These are phyloP conservation scores for Pseudopithomyces chartarum DNA, from an alignment of 2,329 filamentous ascomycete genomes.

Conservation along the genomic window DNA sequence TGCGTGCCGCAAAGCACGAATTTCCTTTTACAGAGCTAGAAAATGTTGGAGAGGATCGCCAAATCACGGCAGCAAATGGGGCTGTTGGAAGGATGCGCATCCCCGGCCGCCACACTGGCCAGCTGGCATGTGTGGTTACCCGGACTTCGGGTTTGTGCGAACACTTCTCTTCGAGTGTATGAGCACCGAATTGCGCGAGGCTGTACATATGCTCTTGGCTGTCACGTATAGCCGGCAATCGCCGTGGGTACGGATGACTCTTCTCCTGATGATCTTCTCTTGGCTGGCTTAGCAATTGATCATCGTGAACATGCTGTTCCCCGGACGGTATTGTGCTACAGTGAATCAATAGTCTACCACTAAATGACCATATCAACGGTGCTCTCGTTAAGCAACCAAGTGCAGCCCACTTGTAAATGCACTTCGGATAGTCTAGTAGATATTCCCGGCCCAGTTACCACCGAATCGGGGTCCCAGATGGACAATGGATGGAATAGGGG, in stretches of 20 bases:
- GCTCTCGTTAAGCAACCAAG: too few relatives aligned
- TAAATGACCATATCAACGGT: too few relatives aligned
- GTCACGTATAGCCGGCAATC: neutral
- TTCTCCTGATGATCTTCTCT: neutral
- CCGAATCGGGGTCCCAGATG: too few relatives aligned
- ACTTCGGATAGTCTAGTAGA: too few relatives aligned
- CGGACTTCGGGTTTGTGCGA: neutral
- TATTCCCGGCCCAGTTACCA: too few relatives aligned
- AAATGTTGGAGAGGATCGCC: neutral
- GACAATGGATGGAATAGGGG: too few relatives aligned
- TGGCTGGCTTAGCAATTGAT: too few relatives aligned
- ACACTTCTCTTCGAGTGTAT: neutral
- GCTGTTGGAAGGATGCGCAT: neutral
- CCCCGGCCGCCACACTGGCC: neutral
- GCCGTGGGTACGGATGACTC: neutral
- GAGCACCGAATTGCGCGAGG: neutral
- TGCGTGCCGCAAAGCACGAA: neutral
- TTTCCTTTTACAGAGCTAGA: neutral
- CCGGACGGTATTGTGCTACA: too few relatives aligned
- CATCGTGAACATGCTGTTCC: too few relatives aligned
- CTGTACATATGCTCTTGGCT: neutral
- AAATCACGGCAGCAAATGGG: neutral
- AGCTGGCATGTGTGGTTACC: constrained; percentile 1
- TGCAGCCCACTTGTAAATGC: too few relatives aligned
- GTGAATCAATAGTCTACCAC: too few relatives aligned